Evolutionary conservation across 306 rosid species (phyloP), one percentile per base, ranked within the genome.

Genomic region (Crataegus laevigata): DNA sequence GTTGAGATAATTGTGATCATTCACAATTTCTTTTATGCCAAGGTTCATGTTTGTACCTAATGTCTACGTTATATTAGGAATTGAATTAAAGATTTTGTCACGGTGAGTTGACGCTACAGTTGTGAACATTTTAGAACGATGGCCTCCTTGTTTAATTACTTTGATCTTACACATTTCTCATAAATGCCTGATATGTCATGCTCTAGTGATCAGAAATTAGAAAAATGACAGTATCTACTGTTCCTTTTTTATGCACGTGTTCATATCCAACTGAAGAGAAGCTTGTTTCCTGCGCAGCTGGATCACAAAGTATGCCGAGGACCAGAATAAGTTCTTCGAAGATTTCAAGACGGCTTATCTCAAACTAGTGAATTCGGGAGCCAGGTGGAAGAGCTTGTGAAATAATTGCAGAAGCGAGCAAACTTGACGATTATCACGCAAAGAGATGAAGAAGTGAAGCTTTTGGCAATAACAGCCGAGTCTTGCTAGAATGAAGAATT

Each of bases 321-420:
- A 85, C 79, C 91, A 92, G 91, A 82, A 77, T 51, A 68, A 51
- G 66, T 96, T 96, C 96, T 92, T 90, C 64, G 87, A 87, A 84
- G 97, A 92, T 85, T 96, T 96, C 79, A 81, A 84, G 78, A 87
- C 83, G 73, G 98, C 96, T 38, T 90, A 92, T 70, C 75, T 78
- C 82, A 96, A 96, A 86, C 85, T 96, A 82, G 99, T 92, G 85
- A 90, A 90, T 83, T 81, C 90, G 73, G 98, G 98, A 68, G 99
- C 84, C 34, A 88, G 78, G 79, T 92, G 99, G 99, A 89, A 67
- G 80, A 83, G 80, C 80, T 65, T 71, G 60, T 90, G 82, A 84
- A 64, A 28, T 40, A 62, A 75, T 59, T 60, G 26, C 70, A 73
- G 81, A 38, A 58, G 64, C 38, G 6, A 57, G 54, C 54, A 9